Conservation (phyloP, 495 filamentous ascomycete genomes). For the Xeromyces bisporus region DNA sequence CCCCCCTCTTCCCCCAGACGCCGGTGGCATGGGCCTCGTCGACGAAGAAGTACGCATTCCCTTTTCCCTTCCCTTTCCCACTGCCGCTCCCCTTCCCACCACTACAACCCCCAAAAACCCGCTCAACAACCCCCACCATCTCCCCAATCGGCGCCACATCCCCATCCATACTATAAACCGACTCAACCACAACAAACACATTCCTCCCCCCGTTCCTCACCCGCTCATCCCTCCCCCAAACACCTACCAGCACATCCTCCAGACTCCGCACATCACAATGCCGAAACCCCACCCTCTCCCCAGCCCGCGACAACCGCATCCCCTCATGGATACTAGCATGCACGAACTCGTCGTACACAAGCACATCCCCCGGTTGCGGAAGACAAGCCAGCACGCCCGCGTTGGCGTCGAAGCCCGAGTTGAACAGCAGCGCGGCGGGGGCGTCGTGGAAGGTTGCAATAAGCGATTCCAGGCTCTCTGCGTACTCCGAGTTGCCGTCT, state of each 20-base stretch:
- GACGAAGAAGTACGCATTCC: constrained; percentile 53
- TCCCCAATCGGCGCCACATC: constrained; percentile 47
- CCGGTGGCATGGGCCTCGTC: constrained; percentile 71
- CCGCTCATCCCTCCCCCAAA: constrained; percentile 13
- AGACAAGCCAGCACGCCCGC: constrained; percentile 47
- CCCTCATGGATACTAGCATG: constrained; percentile 69
- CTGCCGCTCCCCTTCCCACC: no score
- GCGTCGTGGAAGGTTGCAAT: constrained; percentile 55
- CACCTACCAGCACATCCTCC: constrained; percentile 18
- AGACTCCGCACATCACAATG: constrained; percentile 42
- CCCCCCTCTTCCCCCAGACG: constrained; percentile 42
- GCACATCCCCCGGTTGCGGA: constrained; percentile 49
- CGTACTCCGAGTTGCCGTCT: constrained; percentile 51
- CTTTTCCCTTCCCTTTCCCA: no score
- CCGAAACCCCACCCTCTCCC: constrained; percentile 30
- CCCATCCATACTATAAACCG: constrained; percentile 77
- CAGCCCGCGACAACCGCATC: constrained; percentile 48
- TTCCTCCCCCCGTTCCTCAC: constrained; percentile 20
- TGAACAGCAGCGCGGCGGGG: constrained; percentile 49
- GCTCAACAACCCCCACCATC: constrained; percentile 39
- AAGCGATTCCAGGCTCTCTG: constrained; percentile 42
- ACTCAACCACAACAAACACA: constrained; percentile 53
- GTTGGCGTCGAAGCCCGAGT: constrained; percentile 67
- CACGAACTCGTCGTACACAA: constrained; percentile 58
- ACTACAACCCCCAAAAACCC: constrained; percentile 38